phyloP scores from a whole-genome alignment of 129 eudicot genomes.

The Arctium lappa region DNA sequence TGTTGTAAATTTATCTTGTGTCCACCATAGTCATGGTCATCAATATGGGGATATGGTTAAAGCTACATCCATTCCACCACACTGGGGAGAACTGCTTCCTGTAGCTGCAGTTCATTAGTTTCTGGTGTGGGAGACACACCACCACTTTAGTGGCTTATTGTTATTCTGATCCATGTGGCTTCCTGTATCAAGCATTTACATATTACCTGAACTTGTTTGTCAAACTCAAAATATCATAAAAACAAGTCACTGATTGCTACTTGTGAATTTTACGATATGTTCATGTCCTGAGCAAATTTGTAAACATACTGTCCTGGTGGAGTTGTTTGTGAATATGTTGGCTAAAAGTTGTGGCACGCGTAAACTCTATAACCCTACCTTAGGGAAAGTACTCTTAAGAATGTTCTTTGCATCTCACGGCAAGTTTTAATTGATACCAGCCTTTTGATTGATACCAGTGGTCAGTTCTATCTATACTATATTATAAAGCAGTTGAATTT shows the following conservation, averaged over 20 bases:
- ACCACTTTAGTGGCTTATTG: neutral
- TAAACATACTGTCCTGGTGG: neutral
- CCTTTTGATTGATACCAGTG: neutral
- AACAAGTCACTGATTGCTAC: neutral
- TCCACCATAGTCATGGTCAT: neutral
- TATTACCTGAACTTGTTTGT: neutral
- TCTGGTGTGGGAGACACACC: neutral
- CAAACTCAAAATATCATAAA: neutral
- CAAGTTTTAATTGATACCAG: neutral
- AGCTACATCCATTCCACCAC: neutral
- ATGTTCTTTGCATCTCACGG: neutral
- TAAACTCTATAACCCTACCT: neutral
- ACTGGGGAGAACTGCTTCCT: neutral
- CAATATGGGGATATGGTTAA: neutral
- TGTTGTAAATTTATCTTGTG: neutral
- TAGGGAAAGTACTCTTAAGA: neutral
- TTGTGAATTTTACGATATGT: neutral
- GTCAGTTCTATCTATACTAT: neutral
- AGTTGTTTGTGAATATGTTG: neutral
- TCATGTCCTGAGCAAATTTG: neutral
- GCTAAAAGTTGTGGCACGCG: neutral
- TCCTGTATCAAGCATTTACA: neutral
- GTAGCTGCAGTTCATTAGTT: neutral
- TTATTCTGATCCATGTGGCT: neutral
- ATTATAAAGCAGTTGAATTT: neutral